These are phyloP conservation scores for Orbilia blumenaviensis DNA, from an alignment of 2,329 filamentous ascomycete genomes.

Conservation along the genomic window DNA sequence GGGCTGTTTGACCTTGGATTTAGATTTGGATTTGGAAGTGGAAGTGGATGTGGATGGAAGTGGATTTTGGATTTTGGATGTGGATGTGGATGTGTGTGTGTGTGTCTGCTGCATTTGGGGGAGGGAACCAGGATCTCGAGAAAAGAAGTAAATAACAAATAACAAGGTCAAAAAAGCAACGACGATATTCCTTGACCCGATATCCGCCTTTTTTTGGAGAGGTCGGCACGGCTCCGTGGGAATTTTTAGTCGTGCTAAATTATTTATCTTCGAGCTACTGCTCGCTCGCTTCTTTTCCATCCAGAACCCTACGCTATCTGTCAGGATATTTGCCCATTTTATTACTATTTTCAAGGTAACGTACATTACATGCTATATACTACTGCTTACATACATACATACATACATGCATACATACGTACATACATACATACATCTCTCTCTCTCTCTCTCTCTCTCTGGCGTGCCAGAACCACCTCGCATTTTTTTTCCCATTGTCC, in stretches of 20 bases:
- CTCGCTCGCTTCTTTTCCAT: slow-evolving; percentile 52
- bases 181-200: slow-evolving; percentile 12
- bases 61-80: no score
- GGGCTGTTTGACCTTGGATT: no score
- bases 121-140: slow-evolving; percentile 1
- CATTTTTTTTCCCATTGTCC: not conserved
- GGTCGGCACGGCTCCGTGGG: slow-evolving; percentile 40
- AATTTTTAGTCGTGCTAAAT: slow-evolving; percentile 47
- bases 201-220: slow-evolving; percentile 51
- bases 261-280: slow-evolving; percentile 54
- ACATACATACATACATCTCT: not conserved
- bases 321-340: slow-evolving; percentile 51
- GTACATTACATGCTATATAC: no score
- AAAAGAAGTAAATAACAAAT: slow-evolving; percentile 32
- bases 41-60: no score
- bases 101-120: slow-evolving; percentile 3
- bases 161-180: slow-evolving; percentile 30
- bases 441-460: not conserved
- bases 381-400: slow-evolving; percentile 15
- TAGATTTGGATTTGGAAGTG: no score
- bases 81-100: not conserved
- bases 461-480: not conserved
- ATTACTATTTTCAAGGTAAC: slow-evolving; percentile 50
- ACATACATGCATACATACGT: not conserved
- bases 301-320: slow-evolving; percentile 50